Conservation (phyloP, 495 filamentous ascomycete genomes). For the Lichina pygmaea region DNA sequence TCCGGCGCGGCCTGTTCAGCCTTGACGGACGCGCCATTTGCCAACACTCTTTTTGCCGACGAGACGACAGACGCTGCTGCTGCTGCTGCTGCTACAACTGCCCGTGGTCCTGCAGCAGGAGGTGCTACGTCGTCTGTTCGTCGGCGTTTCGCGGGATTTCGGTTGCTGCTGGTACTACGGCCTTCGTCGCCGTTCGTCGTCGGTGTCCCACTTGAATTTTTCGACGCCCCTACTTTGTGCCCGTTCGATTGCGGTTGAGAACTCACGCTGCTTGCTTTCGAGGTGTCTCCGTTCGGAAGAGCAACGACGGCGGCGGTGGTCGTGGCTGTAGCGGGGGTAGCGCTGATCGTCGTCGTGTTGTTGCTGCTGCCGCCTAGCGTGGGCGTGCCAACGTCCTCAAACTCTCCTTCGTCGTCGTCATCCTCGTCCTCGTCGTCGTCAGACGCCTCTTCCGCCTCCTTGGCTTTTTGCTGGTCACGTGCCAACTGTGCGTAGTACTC, state of each 20-base stretch:
- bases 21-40: constrained; percentile 12
- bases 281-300: constrained; percentile 2
- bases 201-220: constrained; percentile 5
- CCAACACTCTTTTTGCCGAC: neutral
- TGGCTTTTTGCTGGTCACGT: constrained; percentile 20
- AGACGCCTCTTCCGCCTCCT: constrained; percentile 18
- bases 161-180: too few species aligned
- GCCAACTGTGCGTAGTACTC: constrained; percentile 25
- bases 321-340: constrained; percentile 7
- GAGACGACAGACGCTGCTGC: neutral
- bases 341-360: constrained; percentile 7
- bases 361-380: constrained; percentile 2
- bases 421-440: constrained; percentile 20
- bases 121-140: constrained; percentile 3
- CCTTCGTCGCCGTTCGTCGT: too few species aligned
- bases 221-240: constrained; percentile 9
- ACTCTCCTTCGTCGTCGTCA: constrained; percentile 20
- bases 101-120: too few species aligned
- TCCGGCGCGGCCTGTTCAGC: constrained; percentile 18
- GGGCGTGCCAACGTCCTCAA: constrained; percentile 13
- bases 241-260: constrained; percentile 8
- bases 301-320: constrained; percentile 1
- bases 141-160: constrained; percentile 1
- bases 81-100: constrained; percentile 6
- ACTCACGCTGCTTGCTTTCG: constrained; percentile 14